A percentile compares a stretch with the other conserved stretches of the same genome.
phyloP scores from a whole-genome alignment of 139 green algal species.

The Eudorina sp. region DNA sequence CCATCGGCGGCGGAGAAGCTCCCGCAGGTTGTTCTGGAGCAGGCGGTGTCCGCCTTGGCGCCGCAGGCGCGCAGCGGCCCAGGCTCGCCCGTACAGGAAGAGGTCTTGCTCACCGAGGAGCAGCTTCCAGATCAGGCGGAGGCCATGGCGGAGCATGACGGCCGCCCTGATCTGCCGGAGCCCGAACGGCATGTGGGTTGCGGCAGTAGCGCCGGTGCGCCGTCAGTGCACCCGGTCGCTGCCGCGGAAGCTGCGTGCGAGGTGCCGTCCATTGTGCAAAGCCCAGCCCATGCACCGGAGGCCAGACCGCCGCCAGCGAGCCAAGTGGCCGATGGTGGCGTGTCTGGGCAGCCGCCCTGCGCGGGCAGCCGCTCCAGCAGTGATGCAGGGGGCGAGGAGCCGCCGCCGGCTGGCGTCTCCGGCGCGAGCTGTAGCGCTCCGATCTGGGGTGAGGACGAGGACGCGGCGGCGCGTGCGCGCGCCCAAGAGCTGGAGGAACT shows the following conservation, averaged over 20 bases:
- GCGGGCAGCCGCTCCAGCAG: neutral
- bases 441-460: neutral
- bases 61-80: neutral
- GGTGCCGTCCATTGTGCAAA: neutral
- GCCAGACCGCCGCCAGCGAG: neutral
- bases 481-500: slow-evolving; percentile 42
- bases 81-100: neutral
- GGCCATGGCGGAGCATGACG: neutral
- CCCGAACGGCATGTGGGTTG: neutral
- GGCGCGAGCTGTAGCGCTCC: neutral
- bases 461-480: slow-evolving; percentile 14
- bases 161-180: neutral
- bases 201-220: neutral
- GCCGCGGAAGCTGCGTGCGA: neutral
- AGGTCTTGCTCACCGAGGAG: slow-evolving; percentile 29
- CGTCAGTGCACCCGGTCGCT: no score
- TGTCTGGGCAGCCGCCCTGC: neutral
- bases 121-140: slow-evolving; percentile 1
- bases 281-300: neutral
- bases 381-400: neutral
- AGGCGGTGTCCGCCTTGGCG: neutral
- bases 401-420: neutral
- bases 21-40: neutral
- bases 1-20: neutral
- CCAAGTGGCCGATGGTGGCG: neutral